Percentiles rank a stretch among this genome's conserved stretches.
Evolutionary conservation across 257 asterid genomes (phyloP).

Genomic region (Forsythia viridissima): DNA sequence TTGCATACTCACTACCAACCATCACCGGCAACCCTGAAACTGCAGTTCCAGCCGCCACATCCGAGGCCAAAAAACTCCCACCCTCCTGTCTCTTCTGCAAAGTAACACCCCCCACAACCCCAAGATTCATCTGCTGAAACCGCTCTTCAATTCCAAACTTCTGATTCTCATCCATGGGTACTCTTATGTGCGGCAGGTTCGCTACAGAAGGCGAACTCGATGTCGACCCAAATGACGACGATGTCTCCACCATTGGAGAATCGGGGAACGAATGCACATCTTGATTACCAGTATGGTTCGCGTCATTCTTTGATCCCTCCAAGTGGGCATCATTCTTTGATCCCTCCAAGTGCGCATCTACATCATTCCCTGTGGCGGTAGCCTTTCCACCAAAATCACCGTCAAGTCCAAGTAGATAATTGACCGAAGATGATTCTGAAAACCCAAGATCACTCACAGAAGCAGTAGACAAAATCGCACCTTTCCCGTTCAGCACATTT

Average conservation of each 20-base stretch:
- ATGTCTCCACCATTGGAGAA: conserved; percentile 75
- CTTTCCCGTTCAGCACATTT: conserved; percentile 68
- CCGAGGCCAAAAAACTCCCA: conserved; percentile 34
- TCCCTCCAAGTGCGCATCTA: conserved; percentile 45
- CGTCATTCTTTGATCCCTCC: conserved; percentile 45
- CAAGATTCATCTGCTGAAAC: conserved; percentile 45
- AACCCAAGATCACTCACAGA: conserved; percentile 47
- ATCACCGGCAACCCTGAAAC: conserved; percentile 48
- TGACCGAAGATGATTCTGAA: conserved; percentile 78
- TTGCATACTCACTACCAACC: conserved; percentile 56
- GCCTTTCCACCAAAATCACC: conserved; percentile 44
- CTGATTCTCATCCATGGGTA: conserved; percentile 63
- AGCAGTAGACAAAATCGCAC: conserved; percentile 34
- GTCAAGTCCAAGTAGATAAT: conserved; percentile 70
- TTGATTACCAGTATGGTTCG: conserved; percentile 63
- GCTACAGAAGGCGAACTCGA: conserved; percentile 74
- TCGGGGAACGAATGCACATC: conserved; percentile 83
- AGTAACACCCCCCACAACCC: conserved; percentile 43
- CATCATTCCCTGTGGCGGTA: conserved; percentile 30
- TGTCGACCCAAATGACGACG: conserved; percentile 85
- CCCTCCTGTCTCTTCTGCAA: conserved; percentile 50
- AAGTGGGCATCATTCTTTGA: conserved; percentile 48
- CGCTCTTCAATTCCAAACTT: conserved; percentile 76
- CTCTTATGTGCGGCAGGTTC: conserved; percentile 77
- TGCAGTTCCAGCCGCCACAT: conserved; percentile 21